phyloP scores from a whole-genome alignment of 768 basidiomycete species.

The Rhodotorula kratochvilovae region DNA sequence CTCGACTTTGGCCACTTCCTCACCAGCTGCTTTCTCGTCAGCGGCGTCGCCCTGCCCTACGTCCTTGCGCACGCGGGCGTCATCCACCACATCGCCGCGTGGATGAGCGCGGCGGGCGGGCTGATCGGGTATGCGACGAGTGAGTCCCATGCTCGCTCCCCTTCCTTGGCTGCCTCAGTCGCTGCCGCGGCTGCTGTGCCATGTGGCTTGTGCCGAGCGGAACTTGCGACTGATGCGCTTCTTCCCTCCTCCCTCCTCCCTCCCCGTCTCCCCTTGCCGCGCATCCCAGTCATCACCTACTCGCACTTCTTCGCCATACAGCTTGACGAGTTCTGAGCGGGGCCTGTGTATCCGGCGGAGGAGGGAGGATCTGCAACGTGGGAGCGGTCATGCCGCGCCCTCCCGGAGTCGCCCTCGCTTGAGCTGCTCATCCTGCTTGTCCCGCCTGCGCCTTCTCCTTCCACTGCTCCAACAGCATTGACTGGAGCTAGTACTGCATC shows the following conservation, averaged over 20 bases:
- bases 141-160: slow-evolving; percentile 1
- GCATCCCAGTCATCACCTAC: slow-evolving; percentile 41
- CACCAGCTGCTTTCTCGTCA: slow-evolving; percentile 81
- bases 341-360: too few relatives aligned
- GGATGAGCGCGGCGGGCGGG: slow-evolving; percentile 93
- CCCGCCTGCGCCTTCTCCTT: too few relatives aligned
- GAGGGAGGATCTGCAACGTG: too few relatives aligned
- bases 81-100: slow-evolving; percentile 75
- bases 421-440: too few relatives aligned
- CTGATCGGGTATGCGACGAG: slow-evolving; percentile 49
- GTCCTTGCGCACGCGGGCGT: slow-evolving; percentile 87
- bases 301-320: slow-evolving; percentile 38
- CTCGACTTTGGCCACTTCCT: slow-evolving; percentile 92
- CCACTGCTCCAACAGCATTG: too few relatives aligned
- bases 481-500: too few relatives aligned
- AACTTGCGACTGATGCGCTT: not conserved
- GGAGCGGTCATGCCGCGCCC: too few relatives aligned
- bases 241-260: not conserved
- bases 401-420: too few relatives aligned
- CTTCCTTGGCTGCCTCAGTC: too few relatives aligned
- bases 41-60: slow-evolving; percentile 87
- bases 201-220: too few relatives aligned
- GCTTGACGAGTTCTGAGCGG: slow-evolving; percentile 18
- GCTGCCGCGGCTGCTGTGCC: too few relatives aligned
- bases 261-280: too few relatives aligned